phyloP scores from a whole-genome alignment of 2,329 filamentous ascomycete species.

The Nothopassalora personata region DNA sequence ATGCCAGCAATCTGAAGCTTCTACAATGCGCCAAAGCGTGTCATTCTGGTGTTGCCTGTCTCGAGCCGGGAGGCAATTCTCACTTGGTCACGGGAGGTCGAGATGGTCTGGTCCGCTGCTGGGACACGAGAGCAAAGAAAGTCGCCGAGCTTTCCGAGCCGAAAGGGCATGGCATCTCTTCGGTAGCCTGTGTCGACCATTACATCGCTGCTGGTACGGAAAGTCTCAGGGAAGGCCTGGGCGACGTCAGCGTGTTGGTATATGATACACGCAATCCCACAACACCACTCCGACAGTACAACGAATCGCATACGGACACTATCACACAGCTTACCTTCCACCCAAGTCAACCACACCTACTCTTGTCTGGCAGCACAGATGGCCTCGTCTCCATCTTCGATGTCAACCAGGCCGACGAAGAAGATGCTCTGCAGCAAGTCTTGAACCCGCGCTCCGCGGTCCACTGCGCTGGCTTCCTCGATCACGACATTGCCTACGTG shows the following conservation, averaged over 20 bases:
- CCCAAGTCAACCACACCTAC: slow-evolving; percentile 49
- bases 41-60: slow-evolving; percentile 60
- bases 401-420: slow-evolving; percentile 64
- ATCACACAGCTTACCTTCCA: slow-evolving; percentile 52
- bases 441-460: slow-evolving; percentile 73
- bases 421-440: slow-evolving; percentile 71
- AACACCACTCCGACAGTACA: slow-evolving; percentile 36
- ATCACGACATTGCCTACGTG: slow-evolving; percentile 60
- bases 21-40: slow-evolving; percentile 48
- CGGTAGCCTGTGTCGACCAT: slow-evolving; percentile 58
- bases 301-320: slow-evolving; percentile 52
- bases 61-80: slow-evolving; percentile 40
- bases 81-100: slow-evolving; percentile 65
- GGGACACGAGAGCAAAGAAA: slow-evolving; percentile 22
- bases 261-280: slow-evolving; percentile 39
- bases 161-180: slow-evolving; percentile 53
- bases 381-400: slow-evolving; percentile 74
- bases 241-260: slow-evolving; percentile 35
- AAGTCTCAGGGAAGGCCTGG: slow-evolving; percentile 34
- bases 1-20: slow-evolving; percentile 52
- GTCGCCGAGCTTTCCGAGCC: slow-evolving; percentile 33
- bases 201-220: slow-evolving; percentile 69
- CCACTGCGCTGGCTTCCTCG: slow-evolving; percentile 69
- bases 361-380: slow-evolving; percentile 74
- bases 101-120: slow-evolving; percentile 55